Evolutionary conservation across 2,329 filamentous ascomycete genomes (phyloP).

Genomic region (Lachnellula suecica): DNA sequence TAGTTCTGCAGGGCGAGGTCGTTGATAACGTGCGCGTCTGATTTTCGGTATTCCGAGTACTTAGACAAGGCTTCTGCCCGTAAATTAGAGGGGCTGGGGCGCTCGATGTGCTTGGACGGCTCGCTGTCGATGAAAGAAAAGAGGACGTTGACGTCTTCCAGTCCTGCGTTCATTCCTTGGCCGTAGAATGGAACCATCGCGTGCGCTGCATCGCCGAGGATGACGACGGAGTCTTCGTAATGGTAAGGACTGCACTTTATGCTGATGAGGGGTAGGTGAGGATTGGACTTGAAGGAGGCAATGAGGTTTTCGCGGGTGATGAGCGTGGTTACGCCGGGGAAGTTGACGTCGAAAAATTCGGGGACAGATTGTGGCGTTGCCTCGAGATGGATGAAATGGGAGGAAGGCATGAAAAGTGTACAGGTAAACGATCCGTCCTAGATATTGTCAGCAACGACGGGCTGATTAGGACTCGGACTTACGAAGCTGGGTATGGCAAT

Average conservation of each 20-base stretch:
- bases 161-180: constrained; percentile 94
- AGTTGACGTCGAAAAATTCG: constrained; percentile 77
- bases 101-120: no score
- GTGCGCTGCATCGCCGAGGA: constrained; percentile 91
- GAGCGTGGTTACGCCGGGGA: constrained; percentile 78
- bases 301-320: constrained; percentile 68
- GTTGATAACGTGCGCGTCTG: constrained; percentile 87
- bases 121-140: constrained; percentile 78
- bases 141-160: constrained; percentile 89
- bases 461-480: not conserved
- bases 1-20: constrained; percentile 91
- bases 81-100: no score
- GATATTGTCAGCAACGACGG: constrained; percentile 22
- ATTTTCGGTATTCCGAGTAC: constrained; percentile 72
- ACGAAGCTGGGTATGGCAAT: constrained; percentile 78
- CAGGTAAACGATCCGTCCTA: constrained; percentile 92
- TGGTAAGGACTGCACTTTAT: constrained; percentile 93
- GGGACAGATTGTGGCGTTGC: constrained; percentile 58
- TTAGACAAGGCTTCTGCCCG: constrained; percentile 70
- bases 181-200: constrained; percentile 99
- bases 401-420: constrained; percentile 82
- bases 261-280: constrained; percentile 88
- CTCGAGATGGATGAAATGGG: constrained; percentile 68
- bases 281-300: constrained; percentile 75
- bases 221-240: constrained; percentile 72